Evolutionary conservation across 2,329 filamentous ascomycete species (phyloP).

Genomic region (Colletotrichum navitas): DNA sequence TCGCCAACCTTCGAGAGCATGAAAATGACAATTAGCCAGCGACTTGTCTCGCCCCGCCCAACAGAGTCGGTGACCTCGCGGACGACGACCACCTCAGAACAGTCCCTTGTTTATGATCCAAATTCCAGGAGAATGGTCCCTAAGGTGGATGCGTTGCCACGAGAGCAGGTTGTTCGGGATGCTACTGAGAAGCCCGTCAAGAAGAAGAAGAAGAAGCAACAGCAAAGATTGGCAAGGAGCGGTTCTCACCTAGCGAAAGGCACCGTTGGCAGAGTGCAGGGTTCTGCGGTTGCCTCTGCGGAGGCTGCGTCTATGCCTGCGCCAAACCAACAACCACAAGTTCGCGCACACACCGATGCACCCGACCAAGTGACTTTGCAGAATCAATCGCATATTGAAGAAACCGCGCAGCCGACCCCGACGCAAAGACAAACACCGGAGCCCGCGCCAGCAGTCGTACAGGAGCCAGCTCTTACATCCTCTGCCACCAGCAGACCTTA

Average conservation of each 20-base stretch:
- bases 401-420: neutral
- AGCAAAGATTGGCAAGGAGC: conserved; percentile 52
- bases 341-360: neutral
- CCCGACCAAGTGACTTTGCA: conserved; percentile 18
- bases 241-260: conserved; percentile 65
- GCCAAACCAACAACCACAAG: conserved; percentile 10
- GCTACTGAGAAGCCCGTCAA: conserved; percentile 54
- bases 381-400: neutral
- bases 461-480: neutral
- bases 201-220: conserved; percentile 49
- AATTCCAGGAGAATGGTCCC: conserved; percentile 74
- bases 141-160: conserved; percentile 57
- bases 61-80: conserved; percentile 45
- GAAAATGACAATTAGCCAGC: conserved; percentile 43
- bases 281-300: conserved; percentile 57
- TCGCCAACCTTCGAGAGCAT: conserved; percentile 46
- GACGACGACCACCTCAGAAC: conserved; percentile 49
- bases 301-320: conserved; percentile 10
- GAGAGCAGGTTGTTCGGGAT: conserved; percentile 57
- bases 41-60: conserved; percentile 46
- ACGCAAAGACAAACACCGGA: conserved; percentile 1
- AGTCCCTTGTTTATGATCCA: conserved; percentile 71
- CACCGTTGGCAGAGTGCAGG: conserved; percentile 64
- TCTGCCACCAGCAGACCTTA: neutral
- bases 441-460: neutral